These are phyloP conservation scores for Phytopythium helicoides DNA, from an alignment of 352 stramenopile species.

Conservation along the genomic window DNA sequence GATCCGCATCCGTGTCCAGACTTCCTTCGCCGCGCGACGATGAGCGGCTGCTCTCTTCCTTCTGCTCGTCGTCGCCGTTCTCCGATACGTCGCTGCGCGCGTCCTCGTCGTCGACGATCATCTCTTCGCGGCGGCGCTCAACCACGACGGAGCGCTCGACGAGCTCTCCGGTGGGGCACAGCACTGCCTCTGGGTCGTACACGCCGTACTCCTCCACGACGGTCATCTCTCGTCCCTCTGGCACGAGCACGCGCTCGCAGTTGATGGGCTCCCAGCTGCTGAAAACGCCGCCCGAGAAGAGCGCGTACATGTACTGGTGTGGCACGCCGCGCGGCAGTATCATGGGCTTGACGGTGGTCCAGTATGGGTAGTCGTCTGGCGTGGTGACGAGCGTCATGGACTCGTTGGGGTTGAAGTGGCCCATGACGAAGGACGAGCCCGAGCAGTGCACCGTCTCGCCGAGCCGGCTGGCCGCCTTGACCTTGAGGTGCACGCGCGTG, in stretches of 20 bases:
- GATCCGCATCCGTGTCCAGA: conserved; percentile 2
- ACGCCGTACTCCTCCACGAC: conserved; percentile 75
- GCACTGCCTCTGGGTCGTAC: conserved; percentile 62
- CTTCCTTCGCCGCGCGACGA: neutral
- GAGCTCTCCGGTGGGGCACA: conserved; percentile 53
- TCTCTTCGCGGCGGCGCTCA: conserved; percentile 35
- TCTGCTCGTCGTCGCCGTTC: conserved; percentile 13
- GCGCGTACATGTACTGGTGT: conserved; percentile 90
- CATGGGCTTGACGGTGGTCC: conserved; percentile 93
- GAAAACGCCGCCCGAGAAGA: conserved; percentile 85
- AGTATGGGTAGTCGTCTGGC: conserved; percentile 95
- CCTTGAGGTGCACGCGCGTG: conserved; percentile 72
- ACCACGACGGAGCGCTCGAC: conserved; percentile 64
- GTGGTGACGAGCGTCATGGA: conserved; percentile 95
- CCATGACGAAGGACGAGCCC: conserved; percentile 83
- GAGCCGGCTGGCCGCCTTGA: conserved; percentile 66
- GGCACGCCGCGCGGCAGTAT: conserved; percentile 85
- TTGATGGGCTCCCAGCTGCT: conserved; percentile 82
- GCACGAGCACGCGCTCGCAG: conserved; percentile 65
- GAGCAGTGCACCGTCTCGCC: conserved; percentile 79
- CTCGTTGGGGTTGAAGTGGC: conserved; percentile 86
- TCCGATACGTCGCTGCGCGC: conserved; percentile 6
- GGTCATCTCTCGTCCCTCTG: conserved; percentile 76
- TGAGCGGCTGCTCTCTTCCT: conserved; percentile 7
- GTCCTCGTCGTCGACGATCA: conserved; percentile 7